Conservation (phyloP, 257 asterid species). For the Petunia secreta region DNA sequence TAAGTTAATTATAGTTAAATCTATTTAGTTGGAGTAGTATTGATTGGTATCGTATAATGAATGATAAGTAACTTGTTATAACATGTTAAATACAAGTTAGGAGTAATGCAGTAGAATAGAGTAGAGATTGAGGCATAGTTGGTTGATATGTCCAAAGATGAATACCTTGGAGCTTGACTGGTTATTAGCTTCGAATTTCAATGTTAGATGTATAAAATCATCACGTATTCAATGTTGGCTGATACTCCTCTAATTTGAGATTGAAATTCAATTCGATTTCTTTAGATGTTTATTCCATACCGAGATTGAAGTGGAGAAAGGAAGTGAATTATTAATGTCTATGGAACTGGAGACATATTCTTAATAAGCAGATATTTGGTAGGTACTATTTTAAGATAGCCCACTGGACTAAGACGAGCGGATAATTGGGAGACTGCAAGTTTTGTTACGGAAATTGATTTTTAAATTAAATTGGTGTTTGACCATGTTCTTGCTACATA, state of each 20-base stretch:
- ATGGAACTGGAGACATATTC: neutral
- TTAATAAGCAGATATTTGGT: slow-evolving; percentile 4
- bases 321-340: neutral
- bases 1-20: no score
- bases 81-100: neutral
- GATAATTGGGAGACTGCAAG: neutral
- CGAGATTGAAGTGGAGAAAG: neutral
- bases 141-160: neutral
- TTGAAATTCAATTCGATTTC: neutral
- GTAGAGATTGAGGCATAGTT: neutral
- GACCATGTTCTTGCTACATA: neutral
- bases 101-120: neutral
- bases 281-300: neutral
- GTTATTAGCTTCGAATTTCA: neutral
- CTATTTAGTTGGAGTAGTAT: no score
- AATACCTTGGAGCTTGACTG: neutral
- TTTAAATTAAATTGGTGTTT: neutral
- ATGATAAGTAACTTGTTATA: no score
- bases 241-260: neutral
- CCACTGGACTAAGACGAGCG: neutral
- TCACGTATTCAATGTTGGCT: neutral
- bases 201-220: neutral
- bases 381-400: neutral
- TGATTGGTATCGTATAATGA: no score
- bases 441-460: neutral